Percentiles rank a stretch among this genome's conserved stretches.
These are phyloP conservation scores for Turnera subulata DNA, from an alignment of 345 rosid genomes.

Conservation along the genomic window DNA sequence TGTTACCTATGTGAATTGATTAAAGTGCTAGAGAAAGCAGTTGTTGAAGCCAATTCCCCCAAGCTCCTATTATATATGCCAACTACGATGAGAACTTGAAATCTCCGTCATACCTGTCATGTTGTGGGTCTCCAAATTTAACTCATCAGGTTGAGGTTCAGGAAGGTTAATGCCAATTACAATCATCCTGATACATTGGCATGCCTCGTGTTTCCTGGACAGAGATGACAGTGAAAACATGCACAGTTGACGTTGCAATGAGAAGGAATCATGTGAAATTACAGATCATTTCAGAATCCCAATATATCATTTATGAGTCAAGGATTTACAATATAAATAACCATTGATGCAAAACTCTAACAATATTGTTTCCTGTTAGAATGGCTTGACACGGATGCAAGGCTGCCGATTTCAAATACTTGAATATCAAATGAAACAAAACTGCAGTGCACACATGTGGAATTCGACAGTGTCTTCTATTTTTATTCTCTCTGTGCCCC, in stretches of 20 bases:
- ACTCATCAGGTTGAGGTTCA: background rate
- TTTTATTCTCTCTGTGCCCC: background rate
- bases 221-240: no score
- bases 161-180: background rate
- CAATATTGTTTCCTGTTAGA: background rate
- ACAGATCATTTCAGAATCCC: no score
- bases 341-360: background rate
- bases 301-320: no score
- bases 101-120: background rate
- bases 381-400: background rate
- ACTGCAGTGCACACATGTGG: no score
- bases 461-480: background rate
- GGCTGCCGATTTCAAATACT: background rate
- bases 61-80: background rate
- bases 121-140: background rate
- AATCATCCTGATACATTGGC: background rate
- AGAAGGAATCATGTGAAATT: no score
- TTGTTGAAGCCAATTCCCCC: background rate
- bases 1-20: no score
- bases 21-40: no score
- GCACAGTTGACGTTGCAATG: no score
- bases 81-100: background rate
- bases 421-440: no score
- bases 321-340: background rate
- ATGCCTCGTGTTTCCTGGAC: background rate